phyloP scores from a whole-genome alignment of 139 green algal genomes.

The Chlamydomonas asymmetrica region DNA sequence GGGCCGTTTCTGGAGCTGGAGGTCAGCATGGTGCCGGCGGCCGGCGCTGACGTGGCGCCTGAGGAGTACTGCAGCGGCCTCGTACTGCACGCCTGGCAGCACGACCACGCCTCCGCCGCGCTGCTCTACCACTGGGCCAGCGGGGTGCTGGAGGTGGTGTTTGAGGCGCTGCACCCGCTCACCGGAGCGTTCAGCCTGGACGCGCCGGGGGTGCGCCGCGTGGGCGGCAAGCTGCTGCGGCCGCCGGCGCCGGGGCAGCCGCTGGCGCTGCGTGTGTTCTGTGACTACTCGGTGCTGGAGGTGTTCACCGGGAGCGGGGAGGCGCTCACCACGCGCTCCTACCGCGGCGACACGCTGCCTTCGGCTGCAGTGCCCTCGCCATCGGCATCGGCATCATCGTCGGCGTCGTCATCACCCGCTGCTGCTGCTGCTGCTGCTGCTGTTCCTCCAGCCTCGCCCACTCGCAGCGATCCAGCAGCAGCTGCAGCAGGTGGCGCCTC shows the following conservation, averaged over 20 bases:
- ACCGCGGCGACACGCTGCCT: no score
- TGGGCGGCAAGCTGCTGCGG: conserved; percentile 62
- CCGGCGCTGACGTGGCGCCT: no score
- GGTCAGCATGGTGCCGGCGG: no score
- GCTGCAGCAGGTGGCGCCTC: no score
- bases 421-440: no score
- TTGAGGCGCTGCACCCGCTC: conserved; percentile 58
- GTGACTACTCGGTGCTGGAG: conserved; percentile 80
- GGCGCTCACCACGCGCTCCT: conserved; percentile 79
- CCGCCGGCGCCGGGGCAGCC: conserved; percentile 33
- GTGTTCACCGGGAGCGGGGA: conserved; percentile 58
- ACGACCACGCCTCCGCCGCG: conserved; percentile 68
- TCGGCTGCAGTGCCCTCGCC: conserved; percentile 9
- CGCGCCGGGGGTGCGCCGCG: conserved; percentile 41
- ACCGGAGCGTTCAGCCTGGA: conserved; percentile 62
- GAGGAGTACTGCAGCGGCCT: no score
- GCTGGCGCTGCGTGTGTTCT: conserved; percentile 69
- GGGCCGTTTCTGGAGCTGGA: no score
- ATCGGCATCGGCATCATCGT: conserved; percentile 71
- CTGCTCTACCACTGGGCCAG: conserved; percentile 77
- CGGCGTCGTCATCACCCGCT: no score
- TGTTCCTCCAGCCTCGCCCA: no score
- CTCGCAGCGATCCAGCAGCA: no score
- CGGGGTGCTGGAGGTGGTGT: conserved; percentile 58
- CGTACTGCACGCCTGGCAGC: no score